These are phyloP conservation scores for Taphrina sp. DNA, from an alignment of 1,139 yeast genomes.

Conservation along the genomic window DNA sequence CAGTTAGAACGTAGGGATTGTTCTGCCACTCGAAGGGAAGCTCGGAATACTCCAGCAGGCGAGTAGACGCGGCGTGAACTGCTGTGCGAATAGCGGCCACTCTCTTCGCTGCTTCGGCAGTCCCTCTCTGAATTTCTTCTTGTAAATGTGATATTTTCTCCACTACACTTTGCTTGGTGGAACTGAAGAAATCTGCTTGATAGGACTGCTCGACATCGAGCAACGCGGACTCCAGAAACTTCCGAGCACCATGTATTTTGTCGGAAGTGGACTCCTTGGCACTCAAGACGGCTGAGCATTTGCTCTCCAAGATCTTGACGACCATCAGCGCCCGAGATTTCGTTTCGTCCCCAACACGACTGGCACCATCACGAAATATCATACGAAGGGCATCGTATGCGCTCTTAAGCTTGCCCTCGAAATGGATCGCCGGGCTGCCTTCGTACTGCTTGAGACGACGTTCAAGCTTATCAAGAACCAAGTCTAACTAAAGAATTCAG, in stretches of 20 bases:
- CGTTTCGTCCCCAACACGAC: conserved; percentile 30
- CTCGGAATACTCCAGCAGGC: conserved; percentile 76
- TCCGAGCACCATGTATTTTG: conserved; percentile 25
- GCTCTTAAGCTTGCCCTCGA: conserved; percentile 16
- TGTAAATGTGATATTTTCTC: conserved; percentile 27
- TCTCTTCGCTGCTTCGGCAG: conserved; percentile 22
- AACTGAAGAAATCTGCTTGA: not conserved
- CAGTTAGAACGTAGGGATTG: conserved; percentile 76
- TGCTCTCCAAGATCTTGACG: conserved; percentile 13
- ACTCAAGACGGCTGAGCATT: conserved; percentile 15
- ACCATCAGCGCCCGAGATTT: conserved; percentile 21
- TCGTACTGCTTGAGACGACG: conserved; percentile 18
- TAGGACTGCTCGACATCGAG: conserved; percentile 24
- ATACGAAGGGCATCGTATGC: conserved; percentile 25
- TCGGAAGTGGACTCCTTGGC: conserved; percentile 6
- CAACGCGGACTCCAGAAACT: conserved; percentile 21
- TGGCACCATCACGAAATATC: conserved; percentile 20
- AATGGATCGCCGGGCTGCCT: conserved; percentile 1
- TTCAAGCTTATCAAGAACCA: conserved; percentile 25
- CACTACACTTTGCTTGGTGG: conserved; percentile 13
- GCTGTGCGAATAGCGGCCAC: conserved; percentile 29
- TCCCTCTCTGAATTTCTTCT: conserved; percentile 18
- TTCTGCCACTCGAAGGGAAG: conserved; percentile 92
- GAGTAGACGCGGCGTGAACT: conserved; percentile 39
- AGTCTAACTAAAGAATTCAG: conserved; percentile 15